Evolutionary conservation across 441 rosid genomes (phyloP).

Genomic region (Flueggea neowawraea): DNA sequence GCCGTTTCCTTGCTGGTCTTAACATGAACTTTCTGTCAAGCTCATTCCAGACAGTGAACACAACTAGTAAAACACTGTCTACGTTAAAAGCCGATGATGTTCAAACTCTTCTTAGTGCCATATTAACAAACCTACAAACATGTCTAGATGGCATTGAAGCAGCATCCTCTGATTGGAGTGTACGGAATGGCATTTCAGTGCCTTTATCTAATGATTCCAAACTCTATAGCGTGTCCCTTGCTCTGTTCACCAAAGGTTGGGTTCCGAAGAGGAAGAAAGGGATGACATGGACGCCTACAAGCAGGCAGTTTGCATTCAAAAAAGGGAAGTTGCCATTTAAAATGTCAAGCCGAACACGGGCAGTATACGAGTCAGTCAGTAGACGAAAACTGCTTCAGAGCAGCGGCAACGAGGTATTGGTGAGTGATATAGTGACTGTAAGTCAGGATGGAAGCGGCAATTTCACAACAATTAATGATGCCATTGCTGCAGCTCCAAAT

Average conservation of each 20-base stretch:
- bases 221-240: slow-evolving; percentile 72
- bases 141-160: slow-evolving; percentile 52
- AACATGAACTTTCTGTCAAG: slow-evolving; percentile 56
- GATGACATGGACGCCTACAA: slow-evolving; percentile 21
- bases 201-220: slow-evolving; percentile 67
- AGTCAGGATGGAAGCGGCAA: slow-evolving; percentile 64
- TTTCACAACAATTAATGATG: slow-evolving; percentile 66
- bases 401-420: slow-evolving; percentile 16
- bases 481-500: slow-evolving; percentile 71
- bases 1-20: slow-evolving; percentile 45
- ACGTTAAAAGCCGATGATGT: slow-evolving; percentile 50
- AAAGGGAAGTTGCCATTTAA: slow-evolving; percentile 51
- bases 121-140: slow-evolving; percentile 57
- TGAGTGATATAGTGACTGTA: slow-evolving; percentile 65
- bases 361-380: slow-evolving; percentile 48
- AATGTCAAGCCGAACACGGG: slow-evolving; percentile 46
- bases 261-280: slow-evolving; percentile 38
- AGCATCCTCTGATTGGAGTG: slow-evolving; percentile 46
- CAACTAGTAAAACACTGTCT: slow-evolving; percentile 30
- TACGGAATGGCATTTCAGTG: slow-evolving; percentile 39
- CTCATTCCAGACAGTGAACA: slow-evolving; percentile 40
- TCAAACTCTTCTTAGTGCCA: slow-evolving; percentile 53
- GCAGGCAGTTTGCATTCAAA: slow-evolving; percentile 24
- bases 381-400: slow-evolving; percentile 45
- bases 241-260: slow-evolving; percentile 69